Evolutionary conservation across 768 basidiomycete species (phyloP).

Genomic region (Boletus patriciae): DNA sequence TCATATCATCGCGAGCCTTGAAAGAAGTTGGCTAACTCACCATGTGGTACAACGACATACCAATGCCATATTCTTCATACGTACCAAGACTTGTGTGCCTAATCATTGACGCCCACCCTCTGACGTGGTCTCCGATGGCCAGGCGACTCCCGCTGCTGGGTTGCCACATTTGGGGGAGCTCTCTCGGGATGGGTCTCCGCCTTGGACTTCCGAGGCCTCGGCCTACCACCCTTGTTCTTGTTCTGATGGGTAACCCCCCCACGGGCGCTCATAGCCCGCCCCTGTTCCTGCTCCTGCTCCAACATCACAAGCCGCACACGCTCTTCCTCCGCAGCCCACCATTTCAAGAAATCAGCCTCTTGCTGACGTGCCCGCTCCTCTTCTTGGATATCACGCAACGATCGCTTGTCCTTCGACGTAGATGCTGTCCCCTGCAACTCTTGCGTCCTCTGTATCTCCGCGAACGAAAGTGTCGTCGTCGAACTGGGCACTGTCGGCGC

Average conservation of each 20-base stretch:
- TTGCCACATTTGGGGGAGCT: background rate
- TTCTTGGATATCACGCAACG: constrained; percentile 80
- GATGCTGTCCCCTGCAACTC: constrained; percentile 46
- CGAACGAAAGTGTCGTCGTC: constrained; percentile 55
- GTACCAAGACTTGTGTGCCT: background rate
- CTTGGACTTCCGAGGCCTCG: constrained; percentile 11
- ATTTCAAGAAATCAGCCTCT: constrained; percentile 80
- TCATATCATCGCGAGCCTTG: background rate
- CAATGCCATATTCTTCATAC: constrained; percentile 1
- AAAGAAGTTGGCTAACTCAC: background rate
- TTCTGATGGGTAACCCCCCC: background rate
- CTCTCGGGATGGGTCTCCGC: background rate
- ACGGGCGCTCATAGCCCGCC: background rate
- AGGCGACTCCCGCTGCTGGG: constrained; percentile 3
- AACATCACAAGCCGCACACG: constrained; percentile 54
- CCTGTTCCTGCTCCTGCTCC: background rate
- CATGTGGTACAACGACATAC: background rate
- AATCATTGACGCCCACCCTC: background rate
- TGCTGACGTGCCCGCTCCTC: constrained; percentile 68
- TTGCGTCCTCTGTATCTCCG: constrained; percentile 83
- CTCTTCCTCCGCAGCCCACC: constrained; percentile 88
- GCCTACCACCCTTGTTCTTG: constrained; percentile 7
- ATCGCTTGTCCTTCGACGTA: constrained; percentile 53
- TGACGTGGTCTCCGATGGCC: background rate
- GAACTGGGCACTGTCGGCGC: constrained; percentile 27